These are phyloP conservation scores for Actinomortierella ambigua DNA, from an alignment of 371 early-diverging fungal species.

Conservation along the genomic window DNA sequence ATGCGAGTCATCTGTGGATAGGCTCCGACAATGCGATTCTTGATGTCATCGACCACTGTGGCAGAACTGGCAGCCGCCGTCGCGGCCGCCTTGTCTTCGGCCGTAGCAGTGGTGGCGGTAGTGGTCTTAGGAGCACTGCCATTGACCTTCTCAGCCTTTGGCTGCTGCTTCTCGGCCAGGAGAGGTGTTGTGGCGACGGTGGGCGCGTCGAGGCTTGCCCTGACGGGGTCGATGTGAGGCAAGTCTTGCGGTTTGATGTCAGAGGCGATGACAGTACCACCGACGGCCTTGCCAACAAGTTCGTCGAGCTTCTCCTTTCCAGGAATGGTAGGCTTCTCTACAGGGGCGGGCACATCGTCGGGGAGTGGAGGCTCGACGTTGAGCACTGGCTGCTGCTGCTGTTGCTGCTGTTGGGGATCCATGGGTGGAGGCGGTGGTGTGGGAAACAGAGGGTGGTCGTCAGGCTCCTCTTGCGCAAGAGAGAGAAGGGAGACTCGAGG, in stretches of 20 bases:
- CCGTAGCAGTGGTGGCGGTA: no score
- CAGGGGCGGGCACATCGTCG: not conserved
- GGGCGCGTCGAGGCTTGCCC: no score
- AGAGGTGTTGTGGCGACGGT: no score
- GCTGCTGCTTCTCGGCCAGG: no score
- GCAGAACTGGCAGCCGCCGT: not conserved
- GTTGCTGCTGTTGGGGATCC: no score
- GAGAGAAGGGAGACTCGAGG: no score
- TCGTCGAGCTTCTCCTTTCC: constrained; percentile 24
- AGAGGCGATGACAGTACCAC: constrained; percentile 36
- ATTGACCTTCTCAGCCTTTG: no score
- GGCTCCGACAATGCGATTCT: constrained; percentile 22
- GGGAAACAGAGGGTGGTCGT: no score
- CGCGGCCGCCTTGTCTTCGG: not conserved
- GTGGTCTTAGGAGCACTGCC: no score
- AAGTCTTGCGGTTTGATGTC: constrained; percentile 28
- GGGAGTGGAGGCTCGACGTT: constrained; percentile 3
- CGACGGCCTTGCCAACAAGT: constrained; percentile 34
- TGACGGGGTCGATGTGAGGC: constrained; percentile 7
- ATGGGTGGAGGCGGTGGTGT: no score
- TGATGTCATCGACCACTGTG: constrained; percentile 3
- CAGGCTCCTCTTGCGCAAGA: no score
- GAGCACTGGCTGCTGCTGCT: not conserved
- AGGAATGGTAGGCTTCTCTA: constrained; percentile 14
- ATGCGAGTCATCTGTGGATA: constrained; percentile 25